phyloP scores from a whole-genome alignment of 495 filamentous ascomycete species.

The Tuber borchii region DNA sequence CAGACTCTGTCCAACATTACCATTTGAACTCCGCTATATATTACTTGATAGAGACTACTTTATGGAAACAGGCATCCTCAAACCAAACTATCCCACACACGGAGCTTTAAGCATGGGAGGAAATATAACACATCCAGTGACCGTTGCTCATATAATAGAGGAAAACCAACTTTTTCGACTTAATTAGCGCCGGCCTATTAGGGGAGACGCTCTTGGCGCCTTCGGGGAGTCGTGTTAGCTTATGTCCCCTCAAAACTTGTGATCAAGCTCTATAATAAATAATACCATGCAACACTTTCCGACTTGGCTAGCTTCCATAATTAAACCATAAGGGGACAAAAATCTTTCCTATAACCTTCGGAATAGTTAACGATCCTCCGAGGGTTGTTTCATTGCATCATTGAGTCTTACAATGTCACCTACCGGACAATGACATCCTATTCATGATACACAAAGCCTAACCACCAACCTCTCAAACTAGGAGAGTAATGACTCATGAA shows the following conservation, averaged over 20 bases:
- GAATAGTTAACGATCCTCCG: background rate
- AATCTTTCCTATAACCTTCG: background rate
- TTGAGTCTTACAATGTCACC: background rate
- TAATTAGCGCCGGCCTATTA: background rate
- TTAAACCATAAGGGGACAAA: background rate
- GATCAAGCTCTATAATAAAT: background rate
- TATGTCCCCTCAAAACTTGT: background rate
- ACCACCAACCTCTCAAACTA: background rate
- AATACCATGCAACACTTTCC: background rate
- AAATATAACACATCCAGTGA: background rate
- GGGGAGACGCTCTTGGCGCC: background rate
- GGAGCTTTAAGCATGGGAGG: background rate
- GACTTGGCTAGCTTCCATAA: background rate
- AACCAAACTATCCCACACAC: background rate
- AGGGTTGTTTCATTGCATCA: background rate
- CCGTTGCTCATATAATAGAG: background rate
- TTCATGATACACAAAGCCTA: background rate
- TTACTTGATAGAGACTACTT: background rate
- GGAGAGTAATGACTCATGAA: background rate
- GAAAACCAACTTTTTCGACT: background rate
- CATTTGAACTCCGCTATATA: background rate
- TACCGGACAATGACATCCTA: background rate
- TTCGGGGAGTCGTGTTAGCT: background rate
- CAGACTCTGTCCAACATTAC: background rate
- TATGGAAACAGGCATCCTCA: background rate